phyloP scores from a whole-genome alignment of 225 moss, liverwort and hornwort species.

The Polytrichum formosum region DNA sequence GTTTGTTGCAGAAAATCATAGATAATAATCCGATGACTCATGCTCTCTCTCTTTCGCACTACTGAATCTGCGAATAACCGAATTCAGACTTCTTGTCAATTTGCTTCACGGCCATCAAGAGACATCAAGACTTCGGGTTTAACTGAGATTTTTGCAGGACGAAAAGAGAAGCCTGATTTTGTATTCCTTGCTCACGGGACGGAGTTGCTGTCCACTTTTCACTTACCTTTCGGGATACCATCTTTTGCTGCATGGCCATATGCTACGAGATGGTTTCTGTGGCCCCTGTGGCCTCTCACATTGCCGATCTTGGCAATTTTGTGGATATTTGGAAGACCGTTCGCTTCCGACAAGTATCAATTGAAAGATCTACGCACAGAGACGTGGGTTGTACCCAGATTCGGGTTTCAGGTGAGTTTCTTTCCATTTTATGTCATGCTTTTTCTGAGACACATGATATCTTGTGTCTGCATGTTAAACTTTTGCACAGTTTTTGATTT shows the following conservation, averaged over 20 bases:
- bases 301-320: constrained; percentile 47
- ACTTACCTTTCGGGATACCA: constrained; percentile 74
- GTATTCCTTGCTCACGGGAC: constrained; percentile 88
- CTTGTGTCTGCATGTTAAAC: too few species aligned
- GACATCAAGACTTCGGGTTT: not conserved
- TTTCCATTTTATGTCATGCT: not conserved
- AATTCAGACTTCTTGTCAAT: too few species aligned
- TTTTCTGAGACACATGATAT: not conserved
- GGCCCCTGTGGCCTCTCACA: constrained; percentile 82
- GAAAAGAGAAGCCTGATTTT: constrained; percentile 59
- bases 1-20: not conserved
- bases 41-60: too few species aligned
- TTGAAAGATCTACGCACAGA: constrained; percentile 50
- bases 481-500: too few species aligned
- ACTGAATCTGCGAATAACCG: too few species aligned
- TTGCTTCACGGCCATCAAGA: too few species aligned
- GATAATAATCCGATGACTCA: too few species aligned
- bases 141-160: constrained; percentile 24
- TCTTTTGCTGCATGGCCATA: constrained; percentile 88
- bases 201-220: constrained; percentile 72
- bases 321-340: constrained; percentile 65
- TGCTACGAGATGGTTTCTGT: constrained; percentile 66
- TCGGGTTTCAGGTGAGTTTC: constrained; percentile 74
- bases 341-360: constrained; percentile 55
- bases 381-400: constrained; percentile 88